These are phyloP conservation scores for Epichloe amarillans DNA, from an alignment of 2,329 filamentous ascomycete species.

Conservation along the genomic window DNA sequence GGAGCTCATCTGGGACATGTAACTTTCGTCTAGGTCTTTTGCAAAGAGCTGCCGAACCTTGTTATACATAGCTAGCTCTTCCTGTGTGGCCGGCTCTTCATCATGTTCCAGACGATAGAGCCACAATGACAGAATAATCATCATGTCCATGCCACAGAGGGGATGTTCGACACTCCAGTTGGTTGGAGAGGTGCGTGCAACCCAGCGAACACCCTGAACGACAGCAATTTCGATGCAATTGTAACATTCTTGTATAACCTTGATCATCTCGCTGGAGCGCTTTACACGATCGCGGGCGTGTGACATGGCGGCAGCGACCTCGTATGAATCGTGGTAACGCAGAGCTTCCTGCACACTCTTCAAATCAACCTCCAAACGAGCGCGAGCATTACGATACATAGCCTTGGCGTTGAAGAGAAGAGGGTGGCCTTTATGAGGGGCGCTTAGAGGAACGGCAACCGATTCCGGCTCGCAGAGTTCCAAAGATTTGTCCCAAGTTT, in stretches of 20 bases:
- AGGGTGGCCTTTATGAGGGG: slow-evolving; percentile 90
- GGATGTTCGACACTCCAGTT: slow-evolving; percentile 99
- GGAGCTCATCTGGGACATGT: slow-evolving; percentile 79
- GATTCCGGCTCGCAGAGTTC: slow-evolving; percentile 86
- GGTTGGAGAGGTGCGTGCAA: slow-evolving; percentile 90
- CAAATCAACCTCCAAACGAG: slow-evolving; percentile 84
- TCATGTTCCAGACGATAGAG: slow-evolving; percentile 99
- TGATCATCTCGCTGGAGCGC: slow-evolving; percentile 93
- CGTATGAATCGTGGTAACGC: slow-evolving; percentile 92
- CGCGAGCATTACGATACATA: slow-evolving; percentile 86
- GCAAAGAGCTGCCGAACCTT: slow-evolving; percentile 84
- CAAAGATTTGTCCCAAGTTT: slow-evolving; percentile 98
- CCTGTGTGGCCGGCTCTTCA: slow-evolving; percentile 75
- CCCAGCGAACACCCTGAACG: slow-evolving; percentile 89
- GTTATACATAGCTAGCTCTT: slow-evolving; percentile 82
- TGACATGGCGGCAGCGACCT: slow-evolving; percentile 94
- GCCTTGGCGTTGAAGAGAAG: slow-evolving; percentile 97
- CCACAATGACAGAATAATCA: slow-evolving; percentile 96
- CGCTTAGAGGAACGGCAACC: slow-evolving; percentile 77
- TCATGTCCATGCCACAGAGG: slow-evolving; percentile 88
- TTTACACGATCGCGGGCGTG: slow-evolving; percentile 87
- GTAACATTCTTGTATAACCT: slow-evolving; percentile 95
- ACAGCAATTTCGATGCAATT: slow-evolving; percentile 96
- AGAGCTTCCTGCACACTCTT: slow-evolving; percentile 94
- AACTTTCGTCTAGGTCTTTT: slow-evolving; percentile 74